These are phyloP conservation scores for Lepidium didymum DNA, from an alignment of 345 rosid species.

Conservation along the genomic window DNA sequence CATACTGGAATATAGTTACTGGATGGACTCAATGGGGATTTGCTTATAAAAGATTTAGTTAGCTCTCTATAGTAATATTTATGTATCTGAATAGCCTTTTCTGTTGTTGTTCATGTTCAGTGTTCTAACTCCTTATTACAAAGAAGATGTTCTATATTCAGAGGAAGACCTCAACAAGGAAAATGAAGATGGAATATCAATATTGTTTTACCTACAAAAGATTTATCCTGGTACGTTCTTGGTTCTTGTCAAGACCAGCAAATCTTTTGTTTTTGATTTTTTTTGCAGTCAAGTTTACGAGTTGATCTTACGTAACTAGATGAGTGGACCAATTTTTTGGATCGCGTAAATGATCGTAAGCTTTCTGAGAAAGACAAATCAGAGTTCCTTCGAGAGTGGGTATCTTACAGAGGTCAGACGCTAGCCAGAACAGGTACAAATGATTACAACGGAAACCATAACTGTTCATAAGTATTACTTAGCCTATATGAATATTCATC, in stretches of 20 bases:
- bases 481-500: slow-evolving; percentile 1
- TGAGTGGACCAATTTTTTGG: slow-evolving; percentile 79
- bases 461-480: neutral
- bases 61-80: neutral
- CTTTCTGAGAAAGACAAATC: slow-evolving; percentile 22
- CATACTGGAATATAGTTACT: neutral
- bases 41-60: neutral
- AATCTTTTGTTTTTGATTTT: neutral
- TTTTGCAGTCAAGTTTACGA: neutral
- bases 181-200: slow-evolving; percentile 92
- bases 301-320: slow-evolving; percentile 36
- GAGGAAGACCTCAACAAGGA: slow-evolving; percentile 67
- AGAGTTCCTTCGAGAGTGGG: slow-evolving; percentile 66
- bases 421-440: slow-evolving; percentile 79
- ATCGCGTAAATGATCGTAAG: slow-evolving; percentile 41
- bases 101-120: slow-evolving; percentile 36
- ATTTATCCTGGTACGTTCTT: slow-evolving; percentile 75
- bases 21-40: neutral
- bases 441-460: neutral
- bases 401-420: slow-evolving; percentile 88
- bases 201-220: slow-evolving; percentile 71
- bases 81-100: slow-evolving; percentile 6
- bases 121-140: slow-evolving; percentile 88
- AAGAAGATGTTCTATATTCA: slow-evolving; percentile 85
- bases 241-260: slow-evolving; percentile 1